Conservation (phyloP, 2,329 filamentous ascomycete species). For the Xylaria sp. region DNA sequence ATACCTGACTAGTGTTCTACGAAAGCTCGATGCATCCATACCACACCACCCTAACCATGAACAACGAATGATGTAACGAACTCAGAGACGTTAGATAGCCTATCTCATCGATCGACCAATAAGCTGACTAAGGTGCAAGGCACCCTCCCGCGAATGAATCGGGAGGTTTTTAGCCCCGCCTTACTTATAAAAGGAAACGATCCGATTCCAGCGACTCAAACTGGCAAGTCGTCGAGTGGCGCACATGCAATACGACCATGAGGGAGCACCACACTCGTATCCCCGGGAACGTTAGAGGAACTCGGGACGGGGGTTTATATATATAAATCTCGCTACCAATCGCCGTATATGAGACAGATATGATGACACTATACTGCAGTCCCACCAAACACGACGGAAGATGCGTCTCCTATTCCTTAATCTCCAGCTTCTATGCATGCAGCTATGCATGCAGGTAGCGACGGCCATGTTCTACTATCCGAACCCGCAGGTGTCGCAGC, state of each 20-base stretch:
- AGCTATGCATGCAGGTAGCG: not conserved
- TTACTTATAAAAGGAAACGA: not conserved
- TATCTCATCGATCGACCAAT: not conserved
- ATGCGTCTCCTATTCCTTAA: not conserved
- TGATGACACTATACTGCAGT: not conserved
- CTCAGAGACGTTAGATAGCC: not conserved
- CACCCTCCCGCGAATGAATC: constrained; percentile 1
- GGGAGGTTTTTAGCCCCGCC: not conserved
- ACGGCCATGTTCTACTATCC: constrained; percentile 46
- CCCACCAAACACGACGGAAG: not conserved
- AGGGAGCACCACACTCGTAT: not conserved
- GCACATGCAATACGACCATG: constrained; percentile 10
- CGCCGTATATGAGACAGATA: not conserved
- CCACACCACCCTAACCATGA: not conserved
- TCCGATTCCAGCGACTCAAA: constrained; percentile 3
- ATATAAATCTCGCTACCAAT: not conserved
- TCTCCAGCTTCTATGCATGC: not conserved
- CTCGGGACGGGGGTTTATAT: not conserved
- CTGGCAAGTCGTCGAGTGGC: not conserved
- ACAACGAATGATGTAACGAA: not conserved
- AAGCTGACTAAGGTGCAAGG: not conserved
- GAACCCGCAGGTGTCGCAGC: constrained; percentile 35
- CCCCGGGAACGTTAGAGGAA: not conserved
- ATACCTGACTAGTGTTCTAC: not conserved
- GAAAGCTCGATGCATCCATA: not conserved